Conservation (phyloP, 257 asterid genomes). For the Solanum medicagineum region DNA sequence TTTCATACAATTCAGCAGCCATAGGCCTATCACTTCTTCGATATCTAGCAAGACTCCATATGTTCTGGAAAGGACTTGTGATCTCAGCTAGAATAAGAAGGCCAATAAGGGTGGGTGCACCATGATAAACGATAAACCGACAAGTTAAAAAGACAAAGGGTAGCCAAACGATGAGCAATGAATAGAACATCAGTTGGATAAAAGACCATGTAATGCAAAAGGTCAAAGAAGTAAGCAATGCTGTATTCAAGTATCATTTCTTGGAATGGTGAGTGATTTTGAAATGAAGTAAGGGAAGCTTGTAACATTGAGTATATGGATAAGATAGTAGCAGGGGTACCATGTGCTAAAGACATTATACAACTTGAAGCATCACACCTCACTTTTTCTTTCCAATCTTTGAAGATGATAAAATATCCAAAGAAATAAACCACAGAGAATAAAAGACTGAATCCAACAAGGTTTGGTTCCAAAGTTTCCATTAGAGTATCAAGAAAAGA, state of each 20-base stretch:
- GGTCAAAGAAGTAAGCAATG: slow-evolving; percentile 59
- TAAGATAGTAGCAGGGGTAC: slow-evolving; percentile 40
- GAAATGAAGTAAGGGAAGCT: slow-evolving; percentile 2
- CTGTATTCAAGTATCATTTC: slow-evolving; percentile 50
- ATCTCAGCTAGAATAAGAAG: slow-evolving; percentile 58
- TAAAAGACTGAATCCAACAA: slow-evolving; percentile 23
- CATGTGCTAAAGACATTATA: slow-evolving; percentile 54
- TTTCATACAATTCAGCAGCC: slow-evolving; percentile 34
- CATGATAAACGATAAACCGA: slow-evolving; percentile 40
- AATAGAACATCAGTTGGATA: slow-evolving; percentile 43
- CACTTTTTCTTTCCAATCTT: slow-evolving; percentile 34
- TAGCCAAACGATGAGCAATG: slow-evolving; percentile 63
- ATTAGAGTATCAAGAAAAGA: background rate
- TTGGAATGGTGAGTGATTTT: slow-evolving; percentile 32
- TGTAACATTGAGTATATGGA: slow-evolving; percentile 24
- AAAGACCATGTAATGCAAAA: slow-evolving; percentile 41
- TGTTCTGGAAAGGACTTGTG: slow-evolving; percentile 61
- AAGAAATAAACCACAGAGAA: slow-evolving; percentile 31
- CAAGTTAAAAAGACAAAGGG: slow-evolving; percentile 63
- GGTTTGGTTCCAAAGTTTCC: slow-evolving; percentile 1
- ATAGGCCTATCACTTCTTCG: slow-evolving; percentile 23
- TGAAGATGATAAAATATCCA: slow-evolving; percentile 35
- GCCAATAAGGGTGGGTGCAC: slow-evolving; percentile 45
- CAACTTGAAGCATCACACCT: slow-evolving; percentile 61
- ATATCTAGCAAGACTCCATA: slow-evolving; percentile 57